These are phyloP conservation scores for Stemphylium beticola DNA, from an alignment of 2,329 filamentous ascomycete species.

Conservation along the genomic window DNA sequence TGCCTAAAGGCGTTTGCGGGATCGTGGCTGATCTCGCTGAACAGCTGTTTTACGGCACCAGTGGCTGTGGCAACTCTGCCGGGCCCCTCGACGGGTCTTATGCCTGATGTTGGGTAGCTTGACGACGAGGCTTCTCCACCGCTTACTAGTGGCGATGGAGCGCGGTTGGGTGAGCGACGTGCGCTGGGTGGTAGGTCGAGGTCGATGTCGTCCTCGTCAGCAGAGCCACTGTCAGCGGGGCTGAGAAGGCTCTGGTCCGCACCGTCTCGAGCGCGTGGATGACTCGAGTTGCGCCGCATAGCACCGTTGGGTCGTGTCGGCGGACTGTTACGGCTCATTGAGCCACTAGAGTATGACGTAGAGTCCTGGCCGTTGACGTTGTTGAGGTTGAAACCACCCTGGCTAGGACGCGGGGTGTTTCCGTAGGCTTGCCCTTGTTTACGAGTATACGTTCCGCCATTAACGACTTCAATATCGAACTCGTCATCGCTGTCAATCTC, in stretches of 20 bases:
- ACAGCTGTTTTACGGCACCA: slow-evolving; percentile 78
- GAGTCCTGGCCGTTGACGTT: slow-evolving; percentile 60
- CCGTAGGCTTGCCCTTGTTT: slow-evolving; percentile 78
- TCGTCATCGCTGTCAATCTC: slow-evolving; percentile 98
- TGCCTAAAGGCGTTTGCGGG: slow-evolving; percentile 89
- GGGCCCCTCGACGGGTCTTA: slow-evolving; percentile 27
- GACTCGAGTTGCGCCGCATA: slow-evolving; percentile 60
- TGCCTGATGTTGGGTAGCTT: slow-evolving; percentile 52
- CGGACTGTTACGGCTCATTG: slow-evolving; percentile 58
- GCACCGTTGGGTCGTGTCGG: slow-evolving; percentile 50
- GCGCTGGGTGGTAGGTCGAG: slow-evolving; percentile 67
- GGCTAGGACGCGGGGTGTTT: slow-evolving; percentile 68
- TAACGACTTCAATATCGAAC: slow-evolving; percentile 85
- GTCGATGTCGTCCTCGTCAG: slow-evolving; percentile 61
- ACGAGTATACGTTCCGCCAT: slow-evolving; percentile 77
- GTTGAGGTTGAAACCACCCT: slow-evolving; percentile 62
- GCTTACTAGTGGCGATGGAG: slow-evolving; percentile 35
- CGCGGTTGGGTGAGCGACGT: slow-evolving; percentile 52
- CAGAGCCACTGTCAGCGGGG: slow-evolving; percentile 55
- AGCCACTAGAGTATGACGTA: slow-evolving; percentile 63
- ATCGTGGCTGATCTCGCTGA: slow-evolving; percentile 79
- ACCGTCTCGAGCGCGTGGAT: slow-evolving; percentile 55
- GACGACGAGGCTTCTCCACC: slow-evolving; percentile 16
- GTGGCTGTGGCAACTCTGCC: slow-evolving; percentile 67
- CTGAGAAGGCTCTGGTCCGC: slow-evolving; percentile 63